Evolutionary conservation across 2,329 filamentous ascomycete genomes (phyloP).

Genomic region (Fusarium siculi): DNA sequence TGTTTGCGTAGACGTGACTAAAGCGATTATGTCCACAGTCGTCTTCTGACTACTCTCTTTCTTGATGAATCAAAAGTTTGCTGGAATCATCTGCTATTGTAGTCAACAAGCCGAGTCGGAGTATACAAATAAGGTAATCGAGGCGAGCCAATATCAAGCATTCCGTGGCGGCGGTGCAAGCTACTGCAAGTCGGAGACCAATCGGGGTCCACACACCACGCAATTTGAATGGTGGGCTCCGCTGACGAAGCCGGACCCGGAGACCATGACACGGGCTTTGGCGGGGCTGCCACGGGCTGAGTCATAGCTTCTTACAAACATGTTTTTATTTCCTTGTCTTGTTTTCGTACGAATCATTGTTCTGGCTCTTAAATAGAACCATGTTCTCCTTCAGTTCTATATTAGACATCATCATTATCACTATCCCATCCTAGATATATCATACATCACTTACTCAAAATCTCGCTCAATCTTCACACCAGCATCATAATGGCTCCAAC

Average conservation of each 20-base stretch:
- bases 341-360: background rate
- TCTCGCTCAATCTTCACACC: background rate
- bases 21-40: background rate
- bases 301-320: slow-evolving; percentile 23
- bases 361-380: slow-evolving; percentile 2
- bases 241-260: slow-evolving; percentile 39
- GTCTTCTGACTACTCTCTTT: background rate
- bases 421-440: background rate
- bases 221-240: too few relatives aligned
- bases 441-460: slow-evolving; percentile 7
- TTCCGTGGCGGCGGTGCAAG: background rate
- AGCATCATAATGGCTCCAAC: slow-evolving; percentile 59
- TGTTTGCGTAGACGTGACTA: background rate
- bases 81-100: background rate
- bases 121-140: slow-evolving; percentile 22
- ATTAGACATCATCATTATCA: background rate
- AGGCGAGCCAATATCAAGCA: slow-evolving; percentile 20
- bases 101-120: slow-evolving; percentile 10
- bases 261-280: too few relatives aligned
- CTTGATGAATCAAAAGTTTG: background rate
- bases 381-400: background rate
- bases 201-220: too few relatives aligned
- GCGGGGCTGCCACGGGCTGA: background rate
- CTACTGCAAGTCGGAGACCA: slow-evolving; percentile 26
- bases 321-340: background rate